phyloP scores from a whole-genome alignment of 1,284 basidiomycete genomes.

The Naganishia sp. region DNA sequence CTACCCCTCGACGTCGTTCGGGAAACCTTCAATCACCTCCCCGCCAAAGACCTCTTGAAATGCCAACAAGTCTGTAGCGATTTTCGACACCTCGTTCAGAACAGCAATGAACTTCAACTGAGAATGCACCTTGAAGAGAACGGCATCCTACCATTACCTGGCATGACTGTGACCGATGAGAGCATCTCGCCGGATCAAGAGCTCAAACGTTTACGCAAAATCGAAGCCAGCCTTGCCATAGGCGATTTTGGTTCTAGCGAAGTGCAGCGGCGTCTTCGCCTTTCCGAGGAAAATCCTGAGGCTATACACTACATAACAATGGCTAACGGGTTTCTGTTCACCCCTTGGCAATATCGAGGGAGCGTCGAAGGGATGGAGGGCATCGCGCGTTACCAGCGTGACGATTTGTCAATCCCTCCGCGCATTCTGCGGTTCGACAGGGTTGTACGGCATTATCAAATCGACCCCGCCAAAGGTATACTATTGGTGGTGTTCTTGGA shows the following conservation, averaged over 20 bases:
- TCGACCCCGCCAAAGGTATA: conserved; percentile 12
- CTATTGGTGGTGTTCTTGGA: conserved; percentile 17
- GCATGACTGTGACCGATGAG: too few relatives aligned
- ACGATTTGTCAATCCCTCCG: not conserved
- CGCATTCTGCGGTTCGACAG: conserved; percentile 2
- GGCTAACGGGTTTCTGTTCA: conserved; percentile 10
- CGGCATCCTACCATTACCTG: not conserved
- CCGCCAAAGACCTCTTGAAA: conserved; percentile 7
- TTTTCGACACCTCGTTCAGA: conserved; percentile 6
- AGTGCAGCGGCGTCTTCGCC: not conserved
- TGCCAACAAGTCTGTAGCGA: conserved; percentile 11
- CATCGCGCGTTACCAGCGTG: conserved; percentile 9
- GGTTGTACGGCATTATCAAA: conserved; percentile 9
- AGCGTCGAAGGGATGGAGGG: conserved; percentile 17
- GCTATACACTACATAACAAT: conserved; percentile 10
- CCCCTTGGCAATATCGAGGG: conserved; percentile 16
- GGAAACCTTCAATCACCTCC: conserved; percentile 17
- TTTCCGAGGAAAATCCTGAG: conserved; percentile 2
- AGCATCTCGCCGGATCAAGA: not conserved
- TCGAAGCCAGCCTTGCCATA: conserved; percentile 2
- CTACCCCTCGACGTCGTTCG: conserved; percentile 19
- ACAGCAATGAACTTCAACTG: conserved; percentile 18
- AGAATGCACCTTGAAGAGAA: conserved; percentile 22
- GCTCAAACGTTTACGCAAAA: conserved; percentile 1
- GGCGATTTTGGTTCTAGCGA: not conserved